Conservation (phyloP, 768 basidiomycete species). For the Chalciporus chontae region DNA sequence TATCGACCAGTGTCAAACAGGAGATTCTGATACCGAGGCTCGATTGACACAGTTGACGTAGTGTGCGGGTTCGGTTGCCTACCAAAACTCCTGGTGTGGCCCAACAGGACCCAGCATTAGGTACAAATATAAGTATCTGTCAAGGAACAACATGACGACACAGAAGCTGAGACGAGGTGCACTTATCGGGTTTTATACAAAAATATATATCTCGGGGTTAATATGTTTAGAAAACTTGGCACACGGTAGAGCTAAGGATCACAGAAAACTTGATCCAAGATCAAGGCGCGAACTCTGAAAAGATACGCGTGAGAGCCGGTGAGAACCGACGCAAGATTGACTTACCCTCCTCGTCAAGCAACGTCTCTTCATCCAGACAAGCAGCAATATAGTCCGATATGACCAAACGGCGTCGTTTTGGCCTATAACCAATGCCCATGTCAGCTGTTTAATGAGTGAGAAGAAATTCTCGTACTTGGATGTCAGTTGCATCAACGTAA, state of each 20-base stretch:
- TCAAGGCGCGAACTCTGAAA: conserved; percentile 27
- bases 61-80: not conserved
- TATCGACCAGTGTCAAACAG: not conserved
- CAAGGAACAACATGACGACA: not conserved
- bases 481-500: conserved; percentile 67
- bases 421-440: conserved; percentile 41
- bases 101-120: not conserved
- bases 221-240: not conserved
- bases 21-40: not conserved
- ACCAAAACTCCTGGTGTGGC: not conserved
- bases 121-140: not conserved
- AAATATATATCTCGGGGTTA: not conserved
- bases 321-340: not conserved
- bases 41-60: too few relatives aligned
- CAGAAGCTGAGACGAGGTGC: not conserved
- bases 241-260: not conserved
- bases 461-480: conserved; percentile 50
- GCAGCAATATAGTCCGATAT: conserved; percentile 74
- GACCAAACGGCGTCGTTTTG: conserved; percentile 76
- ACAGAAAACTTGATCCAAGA: not conserved
- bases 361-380: conserved; percentile 77
- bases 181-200: not conserved
- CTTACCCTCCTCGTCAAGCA: conserved; percentile 79
- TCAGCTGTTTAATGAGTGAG: conserved; percentile 7
- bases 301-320: conserved; percentile 1